Conservation (phyloP, 2,329 filamentous ascomycete species). For the Emmonsiellopsis sp. region DNA sequence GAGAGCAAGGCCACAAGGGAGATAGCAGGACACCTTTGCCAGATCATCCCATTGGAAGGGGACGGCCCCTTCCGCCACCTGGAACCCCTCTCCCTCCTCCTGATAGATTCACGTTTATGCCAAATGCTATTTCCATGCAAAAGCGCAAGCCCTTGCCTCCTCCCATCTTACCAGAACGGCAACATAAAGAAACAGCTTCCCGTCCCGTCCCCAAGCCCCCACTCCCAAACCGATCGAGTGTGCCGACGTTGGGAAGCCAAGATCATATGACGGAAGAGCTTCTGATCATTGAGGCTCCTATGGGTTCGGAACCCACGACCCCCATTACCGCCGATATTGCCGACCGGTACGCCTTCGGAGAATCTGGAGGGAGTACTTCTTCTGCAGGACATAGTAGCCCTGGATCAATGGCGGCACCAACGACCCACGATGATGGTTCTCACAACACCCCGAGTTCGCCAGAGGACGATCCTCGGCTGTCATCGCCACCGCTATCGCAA, state of each 20-base stretch:
- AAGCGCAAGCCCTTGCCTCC: conserved; percentile 56
- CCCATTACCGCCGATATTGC: conserved; percentile 3
- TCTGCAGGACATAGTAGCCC: not conserved
- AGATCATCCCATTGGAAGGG: conserved; percentile 69
- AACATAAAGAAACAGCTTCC: conserved; percentile 21
- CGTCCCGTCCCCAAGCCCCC: conserved; percentile 37
- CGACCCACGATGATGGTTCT: no score
- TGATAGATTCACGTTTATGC: conserved; percentile 48
- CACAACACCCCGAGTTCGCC: no score
- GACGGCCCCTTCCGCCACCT: conserved; percentile 71
- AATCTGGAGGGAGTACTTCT: not conserved
- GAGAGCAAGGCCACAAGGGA: conserved; percentile 27
- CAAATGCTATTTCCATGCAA: conserved; percentile 49
- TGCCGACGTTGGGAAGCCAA: conserved; percentile 19
- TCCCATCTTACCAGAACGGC: conserved; percentile 26
- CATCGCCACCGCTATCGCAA: no score
- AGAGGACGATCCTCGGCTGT: no score
- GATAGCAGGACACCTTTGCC: conserved; percentile 38
- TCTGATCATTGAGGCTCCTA: conserved; percentile 57
- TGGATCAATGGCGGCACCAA: no score
- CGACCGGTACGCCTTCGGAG: not conserved
- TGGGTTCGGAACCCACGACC: conserved; percentile 40
- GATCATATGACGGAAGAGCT: conserved; percentile 42
- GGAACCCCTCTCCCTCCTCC: conserved; percentile 69
- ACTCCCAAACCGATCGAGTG: conserved; percentile 40